Conservation (phyloP, 2,329 filamentous ascomycete species). For the Pseudocercospora cruenta region DNA sequence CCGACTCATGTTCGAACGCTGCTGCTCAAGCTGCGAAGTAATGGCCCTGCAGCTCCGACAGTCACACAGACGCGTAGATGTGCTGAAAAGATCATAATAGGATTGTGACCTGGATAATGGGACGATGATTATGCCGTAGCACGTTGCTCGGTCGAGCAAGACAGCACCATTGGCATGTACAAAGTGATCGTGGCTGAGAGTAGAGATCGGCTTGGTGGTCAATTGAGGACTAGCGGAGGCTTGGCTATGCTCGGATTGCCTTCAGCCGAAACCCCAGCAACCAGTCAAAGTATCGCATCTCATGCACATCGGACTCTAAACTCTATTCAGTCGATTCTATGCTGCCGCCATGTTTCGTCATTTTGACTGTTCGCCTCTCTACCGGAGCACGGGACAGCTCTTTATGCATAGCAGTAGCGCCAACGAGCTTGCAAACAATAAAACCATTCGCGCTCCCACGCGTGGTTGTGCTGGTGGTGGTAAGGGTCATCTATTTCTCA, state of each 20-base stretch:
- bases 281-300: conserved; percentile 5
- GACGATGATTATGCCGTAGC: not conserved
- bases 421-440: conserved; percentile 1
- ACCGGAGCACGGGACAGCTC: not conserved
- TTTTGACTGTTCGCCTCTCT: not conserved
- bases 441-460: not conserved
- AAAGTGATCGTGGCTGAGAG: not conserved
- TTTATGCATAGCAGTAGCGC: not conserved
- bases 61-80: not conserved
- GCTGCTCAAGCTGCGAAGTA: not conserved
- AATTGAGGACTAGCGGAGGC: not conserved
- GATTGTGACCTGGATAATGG: not conserved
- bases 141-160: not conserved
- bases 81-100: not conserved
- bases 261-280: not conserved
- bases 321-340: not conserved
- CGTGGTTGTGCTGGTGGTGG: not conserved
- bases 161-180: not conserved
- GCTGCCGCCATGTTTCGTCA: conserved; percentile 5
- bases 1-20: not conserved
- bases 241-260: not conserved
- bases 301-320: not conserved
- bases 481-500: not conserved
- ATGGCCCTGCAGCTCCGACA: not conserved
- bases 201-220: not conserved